Evolutionary conservation across 2,329 filamentous ascomycete species (phyloP), one percentile per base, ranked within the genome.

Genomic region (Fonsecaea nubica): DNA sequence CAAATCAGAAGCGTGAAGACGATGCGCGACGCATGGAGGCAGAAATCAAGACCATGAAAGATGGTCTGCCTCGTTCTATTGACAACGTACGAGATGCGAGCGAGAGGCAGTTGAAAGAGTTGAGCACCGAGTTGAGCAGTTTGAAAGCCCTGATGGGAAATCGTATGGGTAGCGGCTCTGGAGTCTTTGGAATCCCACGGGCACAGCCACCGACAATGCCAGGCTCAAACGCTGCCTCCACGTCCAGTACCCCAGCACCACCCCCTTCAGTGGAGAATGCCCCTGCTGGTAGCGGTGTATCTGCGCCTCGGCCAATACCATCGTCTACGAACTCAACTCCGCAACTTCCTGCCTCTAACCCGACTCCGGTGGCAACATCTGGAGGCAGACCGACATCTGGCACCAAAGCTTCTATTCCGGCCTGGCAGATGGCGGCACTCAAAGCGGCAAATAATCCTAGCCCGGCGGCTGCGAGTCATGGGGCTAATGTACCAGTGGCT

Each of bases 41-140:
- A 67, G 95, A 99, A 74, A 88, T 99, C 59, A 88, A 90, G 72
- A 86, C 86, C 12, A 83, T 99, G 64, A 91, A 94, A 77, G 91
- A 93, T 71, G 83, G 91, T 59, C 92, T 99, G 62, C 95, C 96
- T 7, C 92, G 91, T 78, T 93, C 93, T 1, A 86, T 99, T 74
- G 89, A 95, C 70, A 90, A 90, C 61, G 92, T 97, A 76, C 94
- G 94, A 80, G 91, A 94, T 68, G 85, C 88, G 62, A 92, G 91
- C 32, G 93, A 98, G 76, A 86, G 83, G 71, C 86, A 93, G 57
- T 82, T 99, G 65, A 90, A 89, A 78, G 95, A 98, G 74, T 87
- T 99, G 71, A 91, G 92, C 72, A 86, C 85, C 6, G 95, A 99
- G 79, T 84, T 99, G 74, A 92, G 91, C 82, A 97, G 93, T 77